Evolutionary conservation across 2,329 filamentous ascomycete species (phyloP).

Genomic region (Paracoccidioides lutzii): DNA sequence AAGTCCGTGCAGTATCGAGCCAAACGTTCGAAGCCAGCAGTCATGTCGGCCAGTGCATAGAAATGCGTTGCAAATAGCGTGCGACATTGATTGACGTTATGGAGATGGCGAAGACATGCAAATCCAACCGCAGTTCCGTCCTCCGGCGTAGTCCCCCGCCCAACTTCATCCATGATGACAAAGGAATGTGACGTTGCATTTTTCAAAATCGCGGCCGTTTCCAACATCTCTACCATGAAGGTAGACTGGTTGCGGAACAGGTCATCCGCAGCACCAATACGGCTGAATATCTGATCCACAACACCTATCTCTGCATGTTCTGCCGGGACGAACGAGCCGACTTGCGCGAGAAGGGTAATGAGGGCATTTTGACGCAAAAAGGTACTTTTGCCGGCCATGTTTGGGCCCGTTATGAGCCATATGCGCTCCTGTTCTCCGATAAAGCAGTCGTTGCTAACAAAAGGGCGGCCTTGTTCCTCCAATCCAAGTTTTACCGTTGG

Average conservation of each 20-base stretch:
- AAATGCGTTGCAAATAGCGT: slow-evolving; percentile 94
- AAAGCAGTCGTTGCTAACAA: slow-evolving; percentile 75
- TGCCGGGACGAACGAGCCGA: slow-evolving; percentile 85
- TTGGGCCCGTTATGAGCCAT: slow-evolving; percentile 65
- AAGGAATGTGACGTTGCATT: slow-evolving; percentile 74
- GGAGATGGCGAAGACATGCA: slow-evolving; percentile 74
- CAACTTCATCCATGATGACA: slow-evolving; percentile 97
- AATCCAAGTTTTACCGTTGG: slow-evolving; percentile 83
- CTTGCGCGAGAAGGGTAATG: slow-evolving; percentile 84
- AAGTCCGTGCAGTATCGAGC: slow-evolving; percentile 84
- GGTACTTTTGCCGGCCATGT: slow-evolving; percentile 96
- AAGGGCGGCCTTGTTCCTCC: slow-evolving; percentile 62
- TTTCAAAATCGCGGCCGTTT: slow-evolving; percentile 81
- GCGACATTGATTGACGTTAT: slow-evolving; percentile 62
- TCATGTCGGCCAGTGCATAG: slow-evolving; percentile 70
- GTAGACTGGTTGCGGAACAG: slow-evolving; percentile 91
- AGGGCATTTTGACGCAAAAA: slow-evolving; percentile 92
- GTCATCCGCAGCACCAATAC: slow-evolving; percentile 87
- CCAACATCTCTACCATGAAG: slow-evolving; percentile 99
- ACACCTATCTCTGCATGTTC: slow-evolving; percentile 73
- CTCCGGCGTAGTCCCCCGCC: slow-evolving; percentile 82
- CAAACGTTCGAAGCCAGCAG: slow-evolving; percentile 44
- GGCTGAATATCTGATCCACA: slow-evolving; percentile 91
- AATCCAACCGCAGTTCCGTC: slow-evolving; percentile 85
- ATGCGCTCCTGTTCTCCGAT: slow-evolving; percentile 63